Evolutionary conservation across 2,329 filamentous ascomycete genomes (phyloP), one percentile per base, ranked within the genome.

Genomic region (Plectosphaerella plurivora): DNA sequence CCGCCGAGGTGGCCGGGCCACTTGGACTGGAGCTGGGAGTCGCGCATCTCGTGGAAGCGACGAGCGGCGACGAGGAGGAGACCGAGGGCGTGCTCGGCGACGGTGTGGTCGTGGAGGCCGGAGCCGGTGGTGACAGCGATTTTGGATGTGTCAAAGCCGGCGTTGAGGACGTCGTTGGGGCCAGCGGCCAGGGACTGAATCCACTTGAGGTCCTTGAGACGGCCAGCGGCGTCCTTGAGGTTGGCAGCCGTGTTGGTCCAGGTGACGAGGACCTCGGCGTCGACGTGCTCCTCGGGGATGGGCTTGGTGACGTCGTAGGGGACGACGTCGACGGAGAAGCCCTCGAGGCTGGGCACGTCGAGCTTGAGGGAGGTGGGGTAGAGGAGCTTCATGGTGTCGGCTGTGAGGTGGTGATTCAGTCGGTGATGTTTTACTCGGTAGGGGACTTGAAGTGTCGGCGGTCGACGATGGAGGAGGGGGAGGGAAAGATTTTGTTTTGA

Each of bases 171-270:
- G 62, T 86, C 83, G 64, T 86, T 86, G 59, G 83, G 83, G 0
- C 83, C 83, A 1, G 83, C 83, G 36, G 83, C 83, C 35, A 86
- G 80, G 0, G 81, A 84, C 61, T 87, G 83, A 66, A 87, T 86
- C 82, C 83, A 87, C 57, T 73, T 73, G 14, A 87, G 73, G 41
- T 81, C 78, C 52, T 73, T 77, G 64, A 86, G 71, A 53, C 77
- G 75, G 49, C 63, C 58, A 2, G 76, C 78, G 47, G 82, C 83
- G 62, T 85, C 79, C 20, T 73, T 67, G 54, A 87, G 80, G 70
- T 85, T 85, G 14, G 69, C 69, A 41, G 79, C 59, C 24, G 70
- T 73, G 73, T 87, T 87, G 64, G 72, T 66, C 83, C 83, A 86
- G 6, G 83, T 84, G 3, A 87, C 70, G 54, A 87, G 75, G 60